phyloP scores from a whole-genome alignment of 805 yeast genomes.

The Metschnikowia colocasiae region DNA sequence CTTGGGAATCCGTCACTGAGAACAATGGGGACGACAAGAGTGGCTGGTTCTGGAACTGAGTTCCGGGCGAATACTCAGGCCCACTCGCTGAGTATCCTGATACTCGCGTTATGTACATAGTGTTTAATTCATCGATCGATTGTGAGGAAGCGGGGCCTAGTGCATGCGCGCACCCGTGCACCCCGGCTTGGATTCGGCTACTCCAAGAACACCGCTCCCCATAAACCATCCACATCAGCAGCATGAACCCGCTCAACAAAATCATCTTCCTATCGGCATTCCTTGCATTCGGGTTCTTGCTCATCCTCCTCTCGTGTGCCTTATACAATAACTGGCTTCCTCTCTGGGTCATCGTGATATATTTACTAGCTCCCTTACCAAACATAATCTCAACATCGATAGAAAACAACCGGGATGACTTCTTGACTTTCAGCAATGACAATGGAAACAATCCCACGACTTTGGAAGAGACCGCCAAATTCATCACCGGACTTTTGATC shows the following conservation, averaged over 20 bases:
- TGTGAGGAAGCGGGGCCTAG: neutral
- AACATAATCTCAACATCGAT: conserved; percentile 37
- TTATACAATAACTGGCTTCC: conserved; percentile 38
- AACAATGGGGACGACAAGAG: conserved; percentile 16
- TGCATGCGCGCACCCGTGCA: conserved; percentile 2
- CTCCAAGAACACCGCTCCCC: conserved; percentile 1
- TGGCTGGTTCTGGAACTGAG: conserved; percentile 26
- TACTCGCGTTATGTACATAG: neutral
- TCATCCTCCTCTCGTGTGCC: conserved; percentile 44
- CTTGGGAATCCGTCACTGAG: conserved; percentile 33
- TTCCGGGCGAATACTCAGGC: neutral
- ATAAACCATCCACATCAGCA: neutral
- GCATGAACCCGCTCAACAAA: conserved; percentile 45
- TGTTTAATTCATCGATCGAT: neutral
- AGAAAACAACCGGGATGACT: conserved; percentile 39
- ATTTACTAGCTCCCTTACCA: conserved; percentile 44
- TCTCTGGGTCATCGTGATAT: conserved; percentile 39
- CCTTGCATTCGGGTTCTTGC: conserved; percentile 42
- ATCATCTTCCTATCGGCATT: conserved; percentile 45
- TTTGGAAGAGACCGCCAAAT: conserved; percentile 38
- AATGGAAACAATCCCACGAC: conserved; percentile 36
- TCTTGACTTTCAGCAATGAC: conserved; percentile 41
- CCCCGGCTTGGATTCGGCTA: neutral
- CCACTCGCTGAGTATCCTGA: neutral
- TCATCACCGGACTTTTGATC: conserved; percentile 37